Base-by-base conservation (phyloP, 2,329 filamentous ascomycete species). In the Harringtonia aguacate region DNA sequence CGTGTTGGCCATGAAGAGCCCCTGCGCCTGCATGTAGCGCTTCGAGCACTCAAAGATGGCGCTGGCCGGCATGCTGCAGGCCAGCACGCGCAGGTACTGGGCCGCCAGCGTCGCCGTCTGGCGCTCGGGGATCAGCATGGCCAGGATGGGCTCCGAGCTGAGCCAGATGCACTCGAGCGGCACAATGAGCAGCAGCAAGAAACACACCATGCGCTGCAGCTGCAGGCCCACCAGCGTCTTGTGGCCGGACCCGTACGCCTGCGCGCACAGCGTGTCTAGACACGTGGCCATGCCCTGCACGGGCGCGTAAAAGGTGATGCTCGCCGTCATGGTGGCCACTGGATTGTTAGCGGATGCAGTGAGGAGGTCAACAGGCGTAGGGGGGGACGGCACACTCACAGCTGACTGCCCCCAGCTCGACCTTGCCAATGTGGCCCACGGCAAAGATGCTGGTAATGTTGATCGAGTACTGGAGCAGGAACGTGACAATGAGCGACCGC, bases 231-330 rank as follows among this genome's bases (percentile, higher is more conserved):
- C 90, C 6, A 97, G 75, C 53, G 89, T 84, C 58, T 84, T 94
- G 59, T 84, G 84, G 0, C 90, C 90, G 1, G 86, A 94, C 3
- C 92, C 90, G 58, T 94, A 97, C 1, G 92, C 90, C 62, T 97
- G 90, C 0, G 90, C 79, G 60, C 90, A 95, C 3, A 97, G 77
- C 0, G 90, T 97, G 62, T 97, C 90, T 31, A 97, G 70, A 50
- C 83, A 86, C 5, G 90, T 97, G 1, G 88, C 83, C 14, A 97
- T 72, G n/a, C 88, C 84, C 57, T 88, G 84, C 57, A 86, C 84
- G 15, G 86, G 78, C 1, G 82, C 83, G 55, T 84, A 81, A 46
- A 83, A 86, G 14, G 77, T 84, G 53, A 92, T 89, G 50, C 79
- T 86, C 24, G 81, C 81, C 2, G 83, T 86, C 85, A 90, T 90